A percentile compares a stretch with the other conserved stretches of the same genome.
phyloP scores from a whole-genome alignment of 371 early-diverging fungal genomes.

The Mucor irregularis region DNA sequence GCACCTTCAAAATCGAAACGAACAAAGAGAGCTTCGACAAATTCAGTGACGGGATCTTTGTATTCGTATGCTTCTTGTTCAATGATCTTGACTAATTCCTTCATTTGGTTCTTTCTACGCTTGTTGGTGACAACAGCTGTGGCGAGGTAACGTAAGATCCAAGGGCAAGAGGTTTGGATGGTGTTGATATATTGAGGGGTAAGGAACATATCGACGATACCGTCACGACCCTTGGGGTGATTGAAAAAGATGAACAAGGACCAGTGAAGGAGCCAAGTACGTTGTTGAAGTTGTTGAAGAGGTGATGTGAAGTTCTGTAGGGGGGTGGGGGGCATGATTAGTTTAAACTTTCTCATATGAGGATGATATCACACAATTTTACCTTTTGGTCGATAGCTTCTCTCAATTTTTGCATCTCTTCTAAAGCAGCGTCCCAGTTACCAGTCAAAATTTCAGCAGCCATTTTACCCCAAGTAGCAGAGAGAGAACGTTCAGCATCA shows the following conservation, averaged over 20 bases:
- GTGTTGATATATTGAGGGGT: conserved; percentile 92
- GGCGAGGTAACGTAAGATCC: conserved; percentile 92
- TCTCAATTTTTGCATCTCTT: conserved; percentile 82
- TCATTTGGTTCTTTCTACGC: conserved; percentile 82
- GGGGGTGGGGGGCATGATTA: too few species aligned
- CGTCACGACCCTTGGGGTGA: conserved; percentile 93
- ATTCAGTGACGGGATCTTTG: conserved; percentile 89
- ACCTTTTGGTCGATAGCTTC: conserved; percentile 84
- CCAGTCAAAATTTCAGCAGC: conserved; percentile 92
- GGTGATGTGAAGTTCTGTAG: conserved; percentile 69
- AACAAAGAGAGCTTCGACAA: conserved; percentile 86
- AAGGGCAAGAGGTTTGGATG: conserved; percentile 93
- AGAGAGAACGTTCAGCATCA: conserved; percentile 76
- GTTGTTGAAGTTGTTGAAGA: conserved; percentile 87
- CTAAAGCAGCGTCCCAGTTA: conserved; percentile 91
- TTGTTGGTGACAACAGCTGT: conserved; percentile 91
- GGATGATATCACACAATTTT: too few species aligned
- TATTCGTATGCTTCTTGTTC: conserved; percentile 83
- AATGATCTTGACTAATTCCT: conserved; percentile 89
- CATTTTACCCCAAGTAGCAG: conserved; percentile 95
- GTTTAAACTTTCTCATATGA: too few species aligned
- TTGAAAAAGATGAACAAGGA: conserved; percentile 96
- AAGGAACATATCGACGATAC: conserved; percentile 89
- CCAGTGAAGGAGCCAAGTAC: conserved; percentile 95
- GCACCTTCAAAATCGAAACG: conserved; percentile 95